Evolutionary conservation across 2,329 filamentous ascomycete genomes (phyloP).

Genomic region (Diaporthe destruens): DNA sequence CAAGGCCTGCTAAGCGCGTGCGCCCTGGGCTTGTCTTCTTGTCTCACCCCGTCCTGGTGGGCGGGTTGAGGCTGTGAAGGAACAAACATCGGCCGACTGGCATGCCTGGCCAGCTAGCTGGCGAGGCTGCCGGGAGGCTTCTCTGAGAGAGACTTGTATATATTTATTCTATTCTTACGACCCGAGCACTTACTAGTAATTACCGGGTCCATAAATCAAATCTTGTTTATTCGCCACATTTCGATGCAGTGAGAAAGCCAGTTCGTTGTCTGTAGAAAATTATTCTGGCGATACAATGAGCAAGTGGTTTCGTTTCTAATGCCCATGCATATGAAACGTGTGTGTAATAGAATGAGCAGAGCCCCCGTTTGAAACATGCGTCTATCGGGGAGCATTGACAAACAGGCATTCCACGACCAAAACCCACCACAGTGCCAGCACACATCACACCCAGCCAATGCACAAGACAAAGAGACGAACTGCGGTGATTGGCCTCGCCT

Average conservation of each 20-base stretch:
- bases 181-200: slow-evolving; percentile 5
- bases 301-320: too few species aligned
- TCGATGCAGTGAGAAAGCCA: not conserved
- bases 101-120: not conserved
- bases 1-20: slow-evolving; percentile 9
- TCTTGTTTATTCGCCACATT: slow-evolving; percentile 19
- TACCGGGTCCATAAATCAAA: slow-evolving; percentile 17
- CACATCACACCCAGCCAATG: not conserved
- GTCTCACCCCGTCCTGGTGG: not conserved
- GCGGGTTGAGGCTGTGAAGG: not conserved
- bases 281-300: not conserved
- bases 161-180: slow-evolving; percentile 19
- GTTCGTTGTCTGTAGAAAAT: not conserved
- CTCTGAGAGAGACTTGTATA: slow-evolving; percentile 25
- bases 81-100: not conserved
- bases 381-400: not conserved
- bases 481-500: not conserved
- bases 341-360: too few species aligned
- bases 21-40: too few species aligned
- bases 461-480: not conserved
- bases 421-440: not conserved
- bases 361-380: too few species aligned
- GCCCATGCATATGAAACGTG: too few species aligned
- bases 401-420: not conserved
- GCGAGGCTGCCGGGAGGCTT: slow-evolving; percentile 4